Evolutionary conservation across 139 green algal species (phyloP), one percentile per base, ranked within the genome.

Genomic region (Volvox reticuliferus): DNA sequence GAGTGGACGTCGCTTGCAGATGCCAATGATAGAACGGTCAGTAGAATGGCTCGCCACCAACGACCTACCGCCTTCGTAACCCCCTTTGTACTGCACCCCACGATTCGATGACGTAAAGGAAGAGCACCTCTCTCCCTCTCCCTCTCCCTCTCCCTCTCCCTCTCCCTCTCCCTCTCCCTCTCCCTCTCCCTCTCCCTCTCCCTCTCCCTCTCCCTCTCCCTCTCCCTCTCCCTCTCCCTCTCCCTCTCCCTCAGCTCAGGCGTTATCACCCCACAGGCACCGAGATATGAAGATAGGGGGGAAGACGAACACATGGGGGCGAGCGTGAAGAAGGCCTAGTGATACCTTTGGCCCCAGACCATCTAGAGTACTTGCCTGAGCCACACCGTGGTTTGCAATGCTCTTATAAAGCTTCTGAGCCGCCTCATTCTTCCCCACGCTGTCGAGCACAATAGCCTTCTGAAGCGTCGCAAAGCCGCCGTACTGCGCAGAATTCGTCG

Each of bases 391-490:
- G 30, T 80, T 91, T 17, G 73, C 81, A 18, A 97, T 84, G 16
- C 35, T 79, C 69, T 95, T 94, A 91, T 98, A 98, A 13, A 98
- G 92, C 22, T 92, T 91, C 71, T 96, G 94, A 0, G 96, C 96
- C 89, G 96, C 89, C 12, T 95, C 35, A 21, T 61, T 91, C 32
- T 93, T 71, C 1, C 96, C 96, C 50, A 98, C 83, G 0, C 95
- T 98, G 93, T 99, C 97, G 36, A 99, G 92, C 87, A 96, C 98
- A 61, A 99, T 95, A 12, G 97, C 97, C 37, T 96, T 88, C 89
- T 98, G 95, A 69, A 99, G 92, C 0, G 89, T 90, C 0, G 94
- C 96, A 68, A 95, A 63, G 16, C 97, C 97, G 35, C 98, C 97
- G 63, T 97, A 68, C 32, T 84, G 84, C 26, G 79, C 33, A 79